These are phyloP conservation scores for Carex sylvatica DNA, from an alignment of 202 grass and related monocot species.

Conservation along the genomic window DNA sequence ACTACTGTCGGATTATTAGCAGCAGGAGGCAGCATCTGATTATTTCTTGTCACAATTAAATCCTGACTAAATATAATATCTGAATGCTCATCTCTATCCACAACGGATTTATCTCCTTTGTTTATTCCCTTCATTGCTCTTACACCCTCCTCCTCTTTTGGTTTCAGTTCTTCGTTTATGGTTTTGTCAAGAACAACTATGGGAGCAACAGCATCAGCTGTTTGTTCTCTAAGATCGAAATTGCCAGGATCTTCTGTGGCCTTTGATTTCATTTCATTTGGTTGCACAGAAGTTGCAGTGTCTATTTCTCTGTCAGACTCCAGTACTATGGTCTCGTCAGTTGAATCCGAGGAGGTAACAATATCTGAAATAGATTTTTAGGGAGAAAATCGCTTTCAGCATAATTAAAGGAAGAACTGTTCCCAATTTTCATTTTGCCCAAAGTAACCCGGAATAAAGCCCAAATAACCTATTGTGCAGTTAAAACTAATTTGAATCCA, in stretches of 20 bases:
- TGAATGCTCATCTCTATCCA: slow-evolving; percentile 56
- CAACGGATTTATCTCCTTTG: slow-evolving; percentile 45
- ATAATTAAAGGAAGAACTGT: background rate
- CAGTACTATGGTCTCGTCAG: slow-evolving; percentile 78
- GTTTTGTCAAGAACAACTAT: slow-evolving; percentile 30
- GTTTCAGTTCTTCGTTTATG: slow-evolving; percentile 33
- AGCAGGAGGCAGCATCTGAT: slow-evolving; percentile 20
- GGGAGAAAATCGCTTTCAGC: background rate
- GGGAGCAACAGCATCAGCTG: slow-evolving; percentile 30
- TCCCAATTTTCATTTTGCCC: background rate
- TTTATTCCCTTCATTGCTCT: slow-evolving; percentile 38
- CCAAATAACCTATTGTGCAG: background rate
- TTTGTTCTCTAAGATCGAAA: slow-evolving; percentile 26
- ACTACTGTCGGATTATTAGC: slow-evolving; percentile 32
- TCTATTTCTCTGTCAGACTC: slow-evolving; percentile 89
- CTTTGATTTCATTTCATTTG: slow-evolving; percentile 26
- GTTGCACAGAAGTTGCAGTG: slow-evolving; percentile 58
- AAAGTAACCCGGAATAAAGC: background rate
- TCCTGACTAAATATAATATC: slow-evolving; percentile 72
- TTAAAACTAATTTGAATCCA: background rate
- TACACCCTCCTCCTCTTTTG: slow-evolving; percentile 39
- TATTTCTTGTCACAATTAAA: slow-evolving; percentile 50
- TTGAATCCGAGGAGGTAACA: slow-evolving; percentile 74
- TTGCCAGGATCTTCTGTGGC: slow-evolving; percentile 26
- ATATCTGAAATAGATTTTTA: slow-evolving; percentile 43